These are phyloP conservation scores for Aspergillus floridensis DNA, from an alignment of 2,329 filamentous ascomycete genomes.

Conservation along the genomic window DNA sequence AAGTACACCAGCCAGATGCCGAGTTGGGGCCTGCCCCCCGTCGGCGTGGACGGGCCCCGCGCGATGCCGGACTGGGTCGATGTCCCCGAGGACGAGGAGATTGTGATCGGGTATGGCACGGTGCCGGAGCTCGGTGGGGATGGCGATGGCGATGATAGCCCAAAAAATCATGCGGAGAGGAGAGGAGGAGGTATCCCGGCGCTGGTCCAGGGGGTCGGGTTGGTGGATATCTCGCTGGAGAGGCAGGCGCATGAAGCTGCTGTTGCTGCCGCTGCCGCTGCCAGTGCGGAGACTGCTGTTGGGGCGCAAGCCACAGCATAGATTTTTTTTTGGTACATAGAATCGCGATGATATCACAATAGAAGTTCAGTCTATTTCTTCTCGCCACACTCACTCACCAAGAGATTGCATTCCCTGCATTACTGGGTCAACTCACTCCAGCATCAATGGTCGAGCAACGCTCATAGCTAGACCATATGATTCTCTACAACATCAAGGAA, in stretches of 20 bases:
- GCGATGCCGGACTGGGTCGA: constrained; percentile 55
- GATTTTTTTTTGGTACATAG: background rate
- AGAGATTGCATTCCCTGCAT: too few species aligned
- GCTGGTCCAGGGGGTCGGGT: constrained; percentile 35
- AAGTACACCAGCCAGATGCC: constrained; percentile 82
- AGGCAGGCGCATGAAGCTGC: constrained; percentile 14
- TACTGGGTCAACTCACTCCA: too few species aligned
- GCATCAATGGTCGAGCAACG: too few species aligned
- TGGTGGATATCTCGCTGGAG: constrained; percentile 31
- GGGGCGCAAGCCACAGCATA: background rate
- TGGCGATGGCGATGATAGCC: constrained; percentile 6
- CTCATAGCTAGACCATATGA: too few species aligned
- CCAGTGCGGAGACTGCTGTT: background rate
- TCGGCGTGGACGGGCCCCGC: constrained; percentile 67
- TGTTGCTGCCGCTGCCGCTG: background rate
- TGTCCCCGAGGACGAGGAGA: constrained; percentile 36
- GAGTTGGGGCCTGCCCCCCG: constrained; percentile 79
- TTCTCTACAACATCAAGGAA: too few species aligned
- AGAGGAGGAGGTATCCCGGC: constrained; percentile 21
- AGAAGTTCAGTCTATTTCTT: too few species aligned
- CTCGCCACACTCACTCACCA: too few species aligned
- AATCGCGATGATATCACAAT: too few species aligned
- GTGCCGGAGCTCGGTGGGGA: constrained; percentile 26
- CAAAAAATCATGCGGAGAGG: background rate
- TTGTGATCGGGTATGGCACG: constrained; percentile 38